Conservation (phyloP, 2,329 filamentous ascomycete species). For the Cucurbitaria berberidis region DNA sequence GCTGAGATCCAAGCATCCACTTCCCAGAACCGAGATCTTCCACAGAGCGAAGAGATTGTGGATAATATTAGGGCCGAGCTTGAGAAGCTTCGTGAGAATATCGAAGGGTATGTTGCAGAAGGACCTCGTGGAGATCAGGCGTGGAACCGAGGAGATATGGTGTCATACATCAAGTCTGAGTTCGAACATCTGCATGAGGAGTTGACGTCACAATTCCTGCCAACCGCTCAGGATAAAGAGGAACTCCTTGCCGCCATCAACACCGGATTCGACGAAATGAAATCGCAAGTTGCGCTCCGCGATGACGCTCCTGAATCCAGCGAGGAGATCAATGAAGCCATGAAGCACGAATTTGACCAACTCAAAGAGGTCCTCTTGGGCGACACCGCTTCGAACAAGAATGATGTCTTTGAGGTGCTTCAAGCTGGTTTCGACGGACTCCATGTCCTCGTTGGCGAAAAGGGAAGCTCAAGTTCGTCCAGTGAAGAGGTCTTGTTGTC, state of each 20-base stretch:
- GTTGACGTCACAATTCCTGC: slow-evolving; percentile 56
- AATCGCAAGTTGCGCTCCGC: slow-evolving; percentile 48
- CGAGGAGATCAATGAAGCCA: slow-evolving; percentile 67
- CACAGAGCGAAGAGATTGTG: slow-evolving; percentile 79
- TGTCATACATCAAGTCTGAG: slow-evolving; percentile 60
- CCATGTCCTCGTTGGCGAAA: slow-evolving; percentile 52
- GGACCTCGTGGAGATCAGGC: slow-evolving; percentile 52
- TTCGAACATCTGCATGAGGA: slow-evolving; percentile 67
- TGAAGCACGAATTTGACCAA: slow-evolving; percentile 82
- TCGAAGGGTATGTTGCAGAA: slow-evolving; percentile 59
- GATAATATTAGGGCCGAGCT: slow-evolving; percentile 70
- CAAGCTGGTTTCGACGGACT: slow-evolving; percentile 58
- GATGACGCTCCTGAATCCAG: slow-evolving; percentile 46
- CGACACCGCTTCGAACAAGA: slow-evolving; percentile 62
- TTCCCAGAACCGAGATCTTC: slow-evolving; percentile 70
- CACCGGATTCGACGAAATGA: slow-evolving; percentile 50
- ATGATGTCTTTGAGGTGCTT: slow-evolving; percentile 67
- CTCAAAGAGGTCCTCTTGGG: slow-evolving; percentile 77
- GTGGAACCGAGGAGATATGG: slow-evolving; percentile 52
- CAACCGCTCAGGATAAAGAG: slow-evolving; percentile 41
- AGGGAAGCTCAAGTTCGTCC: slow-evolving; percentile 29
- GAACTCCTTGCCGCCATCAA: slow-evolving; percentile 50
- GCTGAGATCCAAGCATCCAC: slow-evolving; percentile 82
- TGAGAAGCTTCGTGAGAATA: slow-evolving; percentile 67
- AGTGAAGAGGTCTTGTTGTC: slow-evolving; percentile 55